Evolutionary conservation across 768 basidiomycete genomes (phyloP).

Genomic region (Termitomyces sp.): DNA sequence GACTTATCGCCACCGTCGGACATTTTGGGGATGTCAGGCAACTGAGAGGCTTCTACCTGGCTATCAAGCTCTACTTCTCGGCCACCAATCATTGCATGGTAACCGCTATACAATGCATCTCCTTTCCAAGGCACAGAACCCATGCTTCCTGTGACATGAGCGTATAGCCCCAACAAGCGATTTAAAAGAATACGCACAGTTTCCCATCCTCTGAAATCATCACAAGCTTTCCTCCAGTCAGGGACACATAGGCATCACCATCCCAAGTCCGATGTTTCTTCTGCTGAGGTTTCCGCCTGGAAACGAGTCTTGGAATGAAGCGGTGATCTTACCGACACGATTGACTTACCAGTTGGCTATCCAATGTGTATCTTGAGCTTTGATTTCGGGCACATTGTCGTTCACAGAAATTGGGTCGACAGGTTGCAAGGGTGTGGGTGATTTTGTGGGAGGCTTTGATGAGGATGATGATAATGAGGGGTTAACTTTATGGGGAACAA

Average conservation of each 20-base stretch:
- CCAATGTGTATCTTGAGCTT: conserved; percentile 46
- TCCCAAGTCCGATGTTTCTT: conserved; percentile 90
- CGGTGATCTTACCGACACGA: neutral
- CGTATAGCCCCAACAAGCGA: neutral
- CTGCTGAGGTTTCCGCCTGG: conserved; percentile 67
- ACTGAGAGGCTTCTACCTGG: conserved; percentile 44
- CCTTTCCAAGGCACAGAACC: conserved; percentile 64
- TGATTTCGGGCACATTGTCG: conserved; percentile 14
- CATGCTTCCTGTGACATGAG: conserved; percentile 37
- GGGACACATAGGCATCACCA: conserved; percentile 65
- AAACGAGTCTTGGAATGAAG: conserved; percentile 2
- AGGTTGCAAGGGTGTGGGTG: conserved; percentile 31
- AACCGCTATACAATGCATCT: conserved; percentile 44
- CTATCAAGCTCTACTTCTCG: conserved; percentile 63
- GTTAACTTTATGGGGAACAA: conserved; percentile 17
- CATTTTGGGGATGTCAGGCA: conserved; percentile 39
- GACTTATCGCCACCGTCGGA: conserved; percentile 4
- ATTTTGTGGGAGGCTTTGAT: neutral
- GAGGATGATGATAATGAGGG: neutral
- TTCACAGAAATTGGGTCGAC: conserved; percentile 29
- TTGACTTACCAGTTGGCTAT: conserved; percentile 59
- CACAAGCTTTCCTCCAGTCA: conserved; percentile 45
- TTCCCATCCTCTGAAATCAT: conserved; percentile 72
- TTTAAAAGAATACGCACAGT: conserved; percentile 41
- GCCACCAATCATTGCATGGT: conserved; percentile 45